Evolutionary conservation across 78 protist species (phyloP), one percentile per base, ranked within the genome.

Genomic region (Guillardia theta): DNA sequence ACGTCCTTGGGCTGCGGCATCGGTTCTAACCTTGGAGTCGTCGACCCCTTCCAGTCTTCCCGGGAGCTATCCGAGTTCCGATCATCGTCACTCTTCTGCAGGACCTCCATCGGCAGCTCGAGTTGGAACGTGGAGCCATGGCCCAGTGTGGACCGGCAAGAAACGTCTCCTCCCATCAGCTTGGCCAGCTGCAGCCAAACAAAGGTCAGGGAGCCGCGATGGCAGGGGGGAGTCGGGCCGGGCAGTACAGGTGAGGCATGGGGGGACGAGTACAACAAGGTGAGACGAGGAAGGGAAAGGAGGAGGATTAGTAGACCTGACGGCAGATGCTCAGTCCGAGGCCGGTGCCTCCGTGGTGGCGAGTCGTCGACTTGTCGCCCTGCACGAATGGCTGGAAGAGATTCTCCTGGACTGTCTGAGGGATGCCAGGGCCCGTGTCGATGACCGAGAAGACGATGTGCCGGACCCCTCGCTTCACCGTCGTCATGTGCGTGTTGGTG

Each of bases 51-150:
- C n/a, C n/a, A n/a, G n/a, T n/a, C n/a, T n/a, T n/a, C n/a, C n/a
- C n/a, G n/a, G n/a, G n/a, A n/a, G n/a, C n/a, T n/a, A n/a, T n/a
- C n/a, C n/a, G n/a, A n/a, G n/a, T n/a, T n/a, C n/a, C n/a, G n/a
- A n/a, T n/a, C n/a, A n/a, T n/a, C n/a, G n/a, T n/a, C n/a, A n/a
- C n/a, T n/a, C n/a, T n/a, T n/a, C n/a, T n/a, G n/a, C n/a, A n/a
- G n/a, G n/a, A 58, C 70, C 70, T 58, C 39, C 70, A 58, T 58
- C 70, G 70, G 70, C 70, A 58, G 70, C 70, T 58, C 70, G 39
- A 58, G 27, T 30, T 27, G 39, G 70, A 58, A 58, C 70, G 70
- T 58, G 39, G 70, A 58, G 39, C 70, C 70, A 24, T 58, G 21
- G 70, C 27, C 70, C 70, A 58, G 70, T 30, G 21, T 30, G 39